Evolutionary conservation across 305 asterid genomes (phyloP).

Genomic region (Fraxinus angustifolia): DNA sequence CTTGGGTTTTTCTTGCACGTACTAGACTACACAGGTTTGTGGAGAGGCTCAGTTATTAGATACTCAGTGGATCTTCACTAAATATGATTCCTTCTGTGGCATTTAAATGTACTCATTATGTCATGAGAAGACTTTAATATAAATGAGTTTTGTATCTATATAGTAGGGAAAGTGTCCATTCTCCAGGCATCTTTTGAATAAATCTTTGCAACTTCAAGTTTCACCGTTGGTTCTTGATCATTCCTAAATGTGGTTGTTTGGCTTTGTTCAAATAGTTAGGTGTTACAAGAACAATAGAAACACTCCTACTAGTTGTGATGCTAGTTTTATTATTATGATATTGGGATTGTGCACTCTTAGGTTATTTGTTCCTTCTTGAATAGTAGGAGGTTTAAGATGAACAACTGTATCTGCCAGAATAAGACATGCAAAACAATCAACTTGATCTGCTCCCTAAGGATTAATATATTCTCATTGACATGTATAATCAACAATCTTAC

Average conservation of each 20-base stretch:
- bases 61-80: background rate
- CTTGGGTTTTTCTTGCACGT: slow-evolving; percentile 95
- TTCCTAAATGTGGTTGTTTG: background rate
- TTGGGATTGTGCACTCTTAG: background rate
- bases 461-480: background rate
- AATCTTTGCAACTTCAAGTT: background rate
- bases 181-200: background rate
- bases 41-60: background rate
- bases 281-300: background rate
- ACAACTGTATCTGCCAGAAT: background rate
- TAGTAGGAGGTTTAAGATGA: background rate
- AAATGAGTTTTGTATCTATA: background rate
- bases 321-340: background rate
- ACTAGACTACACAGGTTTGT: slow-evolving; percentile 83
- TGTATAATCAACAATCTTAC: background rate
- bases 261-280: slow-evolving; percentile 3
- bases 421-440: background rate
- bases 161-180: background rate
- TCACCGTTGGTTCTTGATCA: background rate
- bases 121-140: background rate
- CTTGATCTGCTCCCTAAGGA: background rate
- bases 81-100: background rate
- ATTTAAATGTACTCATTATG: background rate
- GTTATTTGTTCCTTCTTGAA: background rate
- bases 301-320: background rate